Percentiles rank a stretch among this genome's conserved stretches.
phyloP scores from a whole-genome alignment of 75 land plant species.

The Selaginella tamariscina region DNA sequence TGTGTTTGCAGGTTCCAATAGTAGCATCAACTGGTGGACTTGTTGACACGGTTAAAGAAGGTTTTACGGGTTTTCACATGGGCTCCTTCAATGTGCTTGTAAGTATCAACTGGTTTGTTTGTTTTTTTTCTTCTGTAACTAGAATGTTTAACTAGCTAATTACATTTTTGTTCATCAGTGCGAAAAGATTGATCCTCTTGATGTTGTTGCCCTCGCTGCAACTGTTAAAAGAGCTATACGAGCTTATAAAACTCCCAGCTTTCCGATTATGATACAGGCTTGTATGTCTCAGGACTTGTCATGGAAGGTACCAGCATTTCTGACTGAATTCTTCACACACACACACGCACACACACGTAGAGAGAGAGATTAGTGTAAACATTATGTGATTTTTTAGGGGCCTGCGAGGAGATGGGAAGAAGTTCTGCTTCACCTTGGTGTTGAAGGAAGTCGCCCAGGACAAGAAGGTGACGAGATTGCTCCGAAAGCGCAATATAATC shows the following conservation, averaged over 20 bases:
- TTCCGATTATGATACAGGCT: constrained; percentile 48
- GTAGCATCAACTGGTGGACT: constrained; percentile 76
- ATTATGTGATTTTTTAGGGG: constrained; percentile 36
- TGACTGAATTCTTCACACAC: no score
- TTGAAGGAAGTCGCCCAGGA: constrained; percentile 51
- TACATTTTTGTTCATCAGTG: constrained; percentile 51
- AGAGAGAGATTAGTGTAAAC: constrained; percentile 3
- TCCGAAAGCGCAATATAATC: constrained; percentile 67
- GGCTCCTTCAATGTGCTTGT: constrained; percentile 69
- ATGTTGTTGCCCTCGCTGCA: constrained; percentile 40
- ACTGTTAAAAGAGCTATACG: constrained; percentile 46
- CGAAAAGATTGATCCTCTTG: constrained; percentile 58
- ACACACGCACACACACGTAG: no score
- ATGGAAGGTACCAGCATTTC: constrained; percentile 69
- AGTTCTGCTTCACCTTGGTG: constrained; percentile 46
- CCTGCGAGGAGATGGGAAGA: constrained; percentile 82
- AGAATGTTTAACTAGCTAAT: not conserved
- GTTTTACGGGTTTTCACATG: constrained; percentile 74
- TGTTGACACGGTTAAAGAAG: constrained; percentile 77
- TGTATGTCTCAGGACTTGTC: constrained; percentile 94
- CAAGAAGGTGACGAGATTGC: constrained; percentile 81
- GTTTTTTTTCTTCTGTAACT: not conserved
- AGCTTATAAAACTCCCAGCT: constrained; percentile 42
- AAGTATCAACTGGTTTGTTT: constrained; percentile 17
- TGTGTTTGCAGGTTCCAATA: constrained; percentile 40